Conservation (phyloP, 768 basidiomycete genomes). For the Cyclocybe aegerita region DNA sequence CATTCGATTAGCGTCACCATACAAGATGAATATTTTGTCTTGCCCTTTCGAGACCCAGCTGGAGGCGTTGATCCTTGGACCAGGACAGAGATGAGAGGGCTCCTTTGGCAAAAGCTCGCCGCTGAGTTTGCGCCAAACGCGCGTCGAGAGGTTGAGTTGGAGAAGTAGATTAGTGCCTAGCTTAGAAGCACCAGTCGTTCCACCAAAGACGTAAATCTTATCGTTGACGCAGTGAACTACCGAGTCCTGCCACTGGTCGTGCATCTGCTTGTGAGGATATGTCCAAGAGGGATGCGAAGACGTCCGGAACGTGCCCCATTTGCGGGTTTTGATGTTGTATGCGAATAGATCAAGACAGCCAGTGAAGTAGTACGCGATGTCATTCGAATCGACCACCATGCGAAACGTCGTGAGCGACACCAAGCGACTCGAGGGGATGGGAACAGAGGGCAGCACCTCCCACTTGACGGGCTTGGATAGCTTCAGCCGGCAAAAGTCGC, state of each 20-base stretch:
- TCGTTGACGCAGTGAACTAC: constrained; percentile 11
- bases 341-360: constrained; percentile 23
- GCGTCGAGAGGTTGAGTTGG: constrained; percentile 29
- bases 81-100: constrained; percentile 23
- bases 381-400: neutral
- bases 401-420: too few relatives aligned
- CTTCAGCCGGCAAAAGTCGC: constrained; percentile 5
- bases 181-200: constrained; percentile 16
- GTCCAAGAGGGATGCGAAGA: constrained; percentile 17
- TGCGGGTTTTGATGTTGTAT: constrained; percentile 30
- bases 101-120: constrained; percentile 2
- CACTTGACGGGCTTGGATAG: neutral
- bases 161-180: constrained; percentile 34
- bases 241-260: neutral
- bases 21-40: constrained; percentile 29
- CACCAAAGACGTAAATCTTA: constrained; percentile 36
- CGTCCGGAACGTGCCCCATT: constrained; percentile 27
- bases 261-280: constrained; percentile 7
- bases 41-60: constrained; percentile 29
- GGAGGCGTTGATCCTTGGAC: constrained; percentile 27
- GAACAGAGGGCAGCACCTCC: constrained; percentile 1
- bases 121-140: constrained; percentile 24
- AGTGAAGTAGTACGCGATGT: constrained; percentile 30
- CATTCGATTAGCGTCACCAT: constrained; percentile 31
- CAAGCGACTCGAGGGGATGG: neutral